These are phyloP conservation scores for Cercospora sp. DNA, from an alignment of 2,329 filamentous ascomycete genomes.

Conservation along the genomic window DNA sequence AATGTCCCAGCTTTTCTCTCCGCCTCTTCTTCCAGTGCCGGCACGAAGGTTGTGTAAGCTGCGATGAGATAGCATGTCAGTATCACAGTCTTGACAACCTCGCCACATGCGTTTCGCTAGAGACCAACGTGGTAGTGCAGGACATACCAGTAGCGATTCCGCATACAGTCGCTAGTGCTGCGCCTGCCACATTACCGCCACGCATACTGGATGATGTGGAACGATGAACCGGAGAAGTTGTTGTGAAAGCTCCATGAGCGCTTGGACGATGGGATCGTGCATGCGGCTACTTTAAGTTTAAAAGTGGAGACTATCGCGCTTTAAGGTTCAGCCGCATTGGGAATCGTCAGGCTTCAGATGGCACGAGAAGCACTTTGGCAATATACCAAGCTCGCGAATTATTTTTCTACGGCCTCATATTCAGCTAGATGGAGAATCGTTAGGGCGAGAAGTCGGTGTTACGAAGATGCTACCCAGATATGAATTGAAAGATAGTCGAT, in stretches of 20 bases:
- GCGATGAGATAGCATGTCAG: background rate
- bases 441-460: background rate
- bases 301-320: background rate
- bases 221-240: background rate
- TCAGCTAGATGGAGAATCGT: background rate
- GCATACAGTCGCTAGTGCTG: slow-evolving; percentile 15
- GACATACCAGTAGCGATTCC: slow-evolving; percentile 8
- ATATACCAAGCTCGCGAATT: background rate
- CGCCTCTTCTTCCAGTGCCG: slow-evolving; percentile 34
- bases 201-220: slow-evolving; percentile 8
- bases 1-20: slow-evolving; percentile 8
- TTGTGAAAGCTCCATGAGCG: background rate
- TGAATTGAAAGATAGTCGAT: background rate
- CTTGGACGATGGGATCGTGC: background rate
- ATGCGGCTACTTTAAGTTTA: background rate
- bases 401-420: background rate
- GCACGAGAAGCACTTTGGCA: background rate
- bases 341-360: background rate
- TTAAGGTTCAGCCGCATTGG: slow-evolving; percentile 1
- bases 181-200: slow-evolving; percentile 13
- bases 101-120: background rate
- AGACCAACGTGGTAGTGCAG: background rate
- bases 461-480: background rate
- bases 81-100: background rate
- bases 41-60: slow-evolving; percentile 37